phyloP scores from a whole-genome alignment of 208 protist species.

The Angomonas desouzai region DNA sequence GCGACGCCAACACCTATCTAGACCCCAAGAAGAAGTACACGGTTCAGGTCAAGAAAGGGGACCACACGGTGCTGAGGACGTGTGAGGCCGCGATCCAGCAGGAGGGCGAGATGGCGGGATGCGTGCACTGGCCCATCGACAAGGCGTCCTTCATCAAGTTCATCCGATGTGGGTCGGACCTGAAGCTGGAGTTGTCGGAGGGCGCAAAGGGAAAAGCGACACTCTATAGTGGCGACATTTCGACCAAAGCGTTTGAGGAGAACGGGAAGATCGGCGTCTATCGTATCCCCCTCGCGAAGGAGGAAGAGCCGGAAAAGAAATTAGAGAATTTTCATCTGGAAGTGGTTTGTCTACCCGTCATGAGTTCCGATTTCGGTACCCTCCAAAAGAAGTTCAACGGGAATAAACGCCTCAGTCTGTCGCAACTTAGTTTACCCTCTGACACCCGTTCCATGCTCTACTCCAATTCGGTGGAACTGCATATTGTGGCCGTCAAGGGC shows the following conservation, averaged over 20 bases:
- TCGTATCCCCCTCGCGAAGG: constrained; percentile 26
- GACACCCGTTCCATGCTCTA: constrained; percentile 15
- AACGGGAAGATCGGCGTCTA: constrained; percentile 64
- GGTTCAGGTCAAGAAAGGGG: constrained; percentile 62
- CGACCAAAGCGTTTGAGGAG: constrained; percentile 42
- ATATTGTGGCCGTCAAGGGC: constrained; percentile 58
- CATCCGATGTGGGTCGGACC: constrained; percentile 47
- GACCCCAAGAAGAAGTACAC: constrained; percentile 36
- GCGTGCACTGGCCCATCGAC: constrained; percentile 33
- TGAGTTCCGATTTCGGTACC: constrained; percentile 52
- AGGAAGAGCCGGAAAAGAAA: constrained; percentile 4
- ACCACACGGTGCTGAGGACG: constrained; percentile 63
- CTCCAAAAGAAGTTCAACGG: constrained; percentile 43
- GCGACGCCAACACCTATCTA: constrained; percentile 28
- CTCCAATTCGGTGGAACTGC: constrained; percentile 45
- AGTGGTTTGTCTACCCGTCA: constrained; percentile 67
- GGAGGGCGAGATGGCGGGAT: not conserved
- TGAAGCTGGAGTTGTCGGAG: constrained; percentile 70
- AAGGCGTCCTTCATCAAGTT: constrained; percentile 78
- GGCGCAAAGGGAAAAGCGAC: constrained; percentile 24
- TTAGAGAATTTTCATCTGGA: constrained; percentile 18
- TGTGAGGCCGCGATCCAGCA: constrained; percentile 40
- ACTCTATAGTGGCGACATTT: constrained; percentile 51
- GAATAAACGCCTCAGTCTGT: constrained; percentile 9
- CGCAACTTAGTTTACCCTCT: not conserved